Evolutionary conservation across 768 basidiomycete species (phyloP).

Genomic region (Auricularia sp.): DNA sequence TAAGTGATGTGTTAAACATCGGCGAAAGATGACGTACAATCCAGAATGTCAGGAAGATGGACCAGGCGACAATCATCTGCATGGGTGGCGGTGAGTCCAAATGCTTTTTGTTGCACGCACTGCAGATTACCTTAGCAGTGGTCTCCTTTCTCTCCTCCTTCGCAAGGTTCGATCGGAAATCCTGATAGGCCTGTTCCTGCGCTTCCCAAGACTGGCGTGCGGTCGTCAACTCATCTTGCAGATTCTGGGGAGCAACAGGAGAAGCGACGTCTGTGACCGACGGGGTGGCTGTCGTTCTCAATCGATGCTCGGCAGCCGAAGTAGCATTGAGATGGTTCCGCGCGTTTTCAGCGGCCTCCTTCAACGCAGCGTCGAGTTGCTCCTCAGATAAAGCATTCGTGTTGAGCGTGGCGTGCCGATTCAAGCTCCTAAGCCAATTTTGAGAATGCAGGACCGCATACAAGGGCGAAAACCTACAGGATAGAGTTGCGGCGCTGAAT

Average conservation of each 20-base stretch:
- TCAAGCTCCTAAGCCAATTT: neutral
- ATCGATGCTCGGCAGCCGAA: neutral
- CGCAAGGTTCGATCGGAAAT: constrained; percentile 14
- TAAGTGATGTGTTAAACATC: neutral
- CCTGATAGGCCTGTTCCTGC: constrained; percentile 12
- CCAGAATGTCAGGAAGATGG: constrained; percentile 71
- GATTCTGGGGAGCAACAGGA: neutral
- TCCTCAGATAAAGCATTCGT: constrained; percentile 44
- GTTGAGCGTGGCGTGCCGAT: constrained; percentile 41
- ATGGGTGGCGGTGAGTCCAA: neutral
- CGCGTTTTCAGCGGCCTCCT: constrained; percentile 59
- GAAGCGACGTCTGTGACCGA: neutral
- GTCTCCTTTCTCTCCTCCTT: constrained; percentile 40
- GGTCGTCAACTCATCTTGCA: neutral
- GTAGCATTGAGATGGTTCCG: constrained; percentile 26
- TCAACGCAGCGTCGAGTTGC: constrained; percentile 51
- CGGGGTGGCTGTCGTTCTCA: constrained; percentile 18
- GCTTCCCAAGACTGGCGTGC: constrained; percentile 1
- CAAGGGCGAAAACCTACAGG: neutral
- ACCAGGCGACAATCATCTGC: constrained; percentile 40
- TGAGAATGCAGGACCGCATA: neutral
- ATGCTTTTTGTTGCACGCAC: neutral
- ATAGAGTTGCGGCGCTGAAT: constrained; percentile 28
- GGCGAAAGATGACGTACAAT: constrained; percentile 31
- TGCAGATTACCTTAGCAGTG: constrained; percentile 35